Percentiles rank a stretch among this genome's conserved stretches.
Evolutionary conservation across 2,329 filamentous ascomycete species (phyloP).

Genomic region (Beauveria pseudobassiana): DNA sequence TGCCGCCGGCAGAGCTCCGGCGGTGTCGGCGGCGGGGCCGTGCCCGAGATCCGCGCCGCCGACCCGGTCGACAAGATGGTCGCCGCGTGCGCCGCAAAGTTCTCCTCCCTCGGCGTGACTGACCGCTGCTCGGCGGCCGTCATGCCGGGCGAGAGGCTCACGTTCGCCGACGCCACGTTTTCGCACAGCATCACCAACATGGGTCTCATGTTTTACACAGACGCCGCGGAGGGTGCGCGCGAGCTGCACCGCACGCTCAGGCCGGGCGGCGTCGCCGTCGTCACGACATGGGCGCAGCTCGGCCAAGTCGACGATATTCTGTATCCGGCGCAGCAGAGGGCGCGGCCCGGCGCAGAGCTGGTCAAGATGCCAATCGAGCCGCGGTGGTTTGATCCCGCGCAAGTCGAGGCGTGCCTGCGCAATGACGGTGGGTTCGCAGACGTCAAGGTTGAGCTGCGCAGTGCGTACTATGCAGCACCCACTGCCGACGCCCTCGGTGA

Average conservation of each 20-base stretch:
- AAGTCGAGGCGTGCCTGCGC: slow-evolving; percentile 1
- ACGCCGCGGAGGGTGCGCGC: slow-evolving; percentile 23
- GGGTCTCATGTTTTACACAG: slow-evolving; percentile 28
- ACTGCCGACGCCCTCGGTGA: neutral
- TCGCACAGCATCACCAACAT: slow-evolving; percentile 32
- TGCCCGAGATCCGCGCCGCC: slow-evolving; percentile 14
- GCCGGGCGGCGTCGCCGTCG: slow-evolving; percentile 27
- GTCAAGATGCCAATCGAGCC: slow-evolving; percentile 13
- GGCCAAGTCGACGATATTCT: slow-evolving; percentile 14
- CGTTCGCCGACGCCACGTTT: slow-evolving; percentile 25
- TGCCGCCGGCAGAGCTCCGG: neutral
- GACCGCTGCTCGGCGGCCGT: neutral
- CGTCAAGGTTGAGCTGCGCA: neutral
- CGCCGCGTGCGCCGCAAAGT: slow-evolving; percentile 13
- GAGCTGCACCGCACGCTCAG: slow-evolving; percentile 31
- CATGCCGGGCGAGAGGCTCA: slow-evolving; percentile 19
- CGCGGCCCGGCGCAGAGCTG: slow-evolving; percentile 9
- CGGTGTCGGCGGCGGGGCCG: neutral
- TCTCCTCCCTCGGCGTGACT: slow-evolving; percentile 10
- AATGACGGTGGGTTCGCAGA: slow-evolving; percentile 8
- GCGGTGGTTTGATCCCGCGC: slow-evolving; percentile 9
- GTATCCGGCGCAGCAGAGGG: slow-evolving; percentile 11
- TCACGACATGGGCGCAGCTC: slow-evolving; percentile 23
- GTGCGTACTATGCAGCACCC: neutral
- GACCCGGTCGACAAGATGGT: slow-evolving; percentile 19